Conservation (phyloP, 768 basidiomycete genomes). For the Lactarius hatsudake region DNA sequence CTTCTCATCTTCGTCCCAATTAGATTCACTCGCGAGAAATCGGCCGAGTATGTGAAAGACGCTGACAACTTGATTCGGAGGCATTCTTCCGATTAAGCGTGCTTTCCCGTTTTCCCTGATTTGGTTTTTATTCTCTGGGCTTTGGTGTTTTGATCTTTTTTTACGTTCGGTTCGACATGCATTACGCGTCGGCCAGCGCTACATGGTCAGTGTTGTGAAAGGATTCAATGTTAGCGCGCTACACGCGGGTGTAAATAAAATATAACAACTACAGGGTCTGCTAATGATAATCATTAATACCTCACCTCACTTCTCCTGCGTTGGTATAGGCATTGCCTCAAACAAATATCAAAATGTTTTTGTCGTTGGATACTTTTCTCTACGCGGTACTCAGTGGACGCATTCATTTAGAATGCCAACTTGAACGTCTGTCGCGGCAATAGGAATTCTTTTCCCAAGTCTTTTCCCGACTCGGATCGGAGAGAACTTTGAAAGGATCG, state of each 20-base stretch:
- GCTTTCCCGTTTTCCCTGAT: neutral
- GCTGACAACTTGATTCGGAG: slow-evolving; percentile 13
- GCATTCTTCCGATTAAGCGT: slow-evolving; percentile 6
- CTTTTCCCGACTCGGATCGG: too few relatives aligned
- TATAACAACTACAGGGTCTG: neutral
- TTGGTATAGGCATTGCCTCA: neutral
- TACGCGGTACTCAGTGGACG: too few relatives aligned
- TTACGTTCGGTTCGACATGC: neutral
- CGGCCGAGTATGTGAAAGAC: slow-evolving; percentile 22
- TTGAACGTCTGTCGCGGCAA: too few relatives aligned
- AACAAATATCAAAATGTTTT: neutral
- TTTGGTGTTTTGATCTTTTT: neutral
- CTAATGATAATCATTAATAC: neutral
- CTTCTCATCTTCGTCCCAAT: neutral
- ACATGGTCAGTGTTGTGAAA: neutral
- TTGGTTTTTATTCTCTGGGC: neutral
- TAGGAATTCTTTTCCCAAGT: too few relatives aligned
- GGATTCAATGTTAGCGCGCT: too few relatives aligned
- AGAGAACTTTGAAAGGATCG: too few relatives aligned
- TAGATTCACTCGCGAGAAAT: slow-evolving; percentile 22
- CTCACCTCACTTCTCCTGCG: slow-evolving; percentile 5
- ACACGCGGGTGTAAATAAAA: too few relatives aligned
- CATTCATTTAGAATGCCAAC: too few relatives aligned
- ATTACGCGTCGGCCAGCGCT: neutral
- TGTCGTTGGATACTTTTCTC: neutral